Percentiles rank a stretch among this genome's conserved stretches.
phyloP scores from a whole-genome alignment of 139 green algal species.

The Chlamydomonas schloesseri region DNA sequence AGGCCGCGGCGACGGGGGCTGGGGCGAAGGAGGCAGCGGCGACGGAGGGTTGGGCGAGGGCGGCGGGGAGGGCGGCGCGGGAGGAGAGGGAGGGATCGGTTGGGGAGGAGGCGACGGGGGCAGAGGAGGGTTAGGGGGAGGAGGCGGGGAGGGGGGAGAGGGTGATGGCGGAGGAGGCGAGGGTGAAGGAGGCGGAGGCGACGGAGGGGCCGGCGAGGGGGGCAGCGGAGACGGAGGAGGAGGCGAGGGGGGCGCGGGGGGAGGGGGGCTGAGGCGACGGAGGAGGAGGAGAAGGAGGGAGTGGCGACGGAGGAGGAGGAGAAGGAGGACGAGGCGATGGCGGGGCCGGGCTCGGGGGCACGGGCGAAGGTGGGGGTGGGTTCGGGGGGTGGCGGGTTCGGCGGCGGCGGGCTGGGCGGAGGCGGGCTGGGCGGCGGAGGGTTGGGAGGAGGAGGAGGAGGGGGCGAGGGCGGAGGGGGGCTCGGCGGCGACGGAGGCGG shows the following conservation, averaged over 20 bases:
- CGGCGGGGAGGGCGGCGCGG: neutral
- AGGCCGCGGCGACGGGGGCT: neutral
- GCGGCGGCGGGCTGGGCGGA: neutral
- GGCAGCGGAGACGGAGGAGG: neutral
- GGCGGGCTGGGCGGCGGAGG: no score
- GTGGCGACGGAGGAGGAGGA: neutral
- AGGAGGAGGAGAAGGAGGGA: neutral
- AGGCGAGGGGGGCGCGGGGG: neutral
- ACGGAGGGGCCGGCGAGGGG: neutral
- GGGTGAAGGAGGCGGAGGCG: neutral
- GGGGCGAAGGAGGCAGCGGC: neutral
- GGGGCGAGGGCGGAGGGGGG: no score
- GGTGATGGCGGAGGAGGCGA: no score
- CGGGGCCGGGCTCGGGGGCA: neutral
- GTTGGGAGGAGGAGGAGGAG: no score
- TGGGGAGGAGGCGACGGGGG: neutral
- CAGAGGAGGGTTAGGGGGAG: neutral
- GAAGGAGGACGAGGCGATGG: neutral
- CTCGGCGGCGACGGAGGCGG: neutral
- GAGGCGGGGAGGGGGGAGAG: neutral
- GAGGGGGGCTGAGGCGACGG: neutral
- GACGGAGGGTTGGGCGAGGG: neutral
- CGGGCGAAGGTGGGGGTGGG: neutral
- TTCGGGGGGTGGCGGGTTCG: neutral
- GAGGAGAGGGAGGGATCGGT: neutral